Evolutionary conservation across 352 stramenopile genomes (phyloP), one percentile per base, ranked within the genome.

Genomic region (Aphanomyces astaci): DNA sequence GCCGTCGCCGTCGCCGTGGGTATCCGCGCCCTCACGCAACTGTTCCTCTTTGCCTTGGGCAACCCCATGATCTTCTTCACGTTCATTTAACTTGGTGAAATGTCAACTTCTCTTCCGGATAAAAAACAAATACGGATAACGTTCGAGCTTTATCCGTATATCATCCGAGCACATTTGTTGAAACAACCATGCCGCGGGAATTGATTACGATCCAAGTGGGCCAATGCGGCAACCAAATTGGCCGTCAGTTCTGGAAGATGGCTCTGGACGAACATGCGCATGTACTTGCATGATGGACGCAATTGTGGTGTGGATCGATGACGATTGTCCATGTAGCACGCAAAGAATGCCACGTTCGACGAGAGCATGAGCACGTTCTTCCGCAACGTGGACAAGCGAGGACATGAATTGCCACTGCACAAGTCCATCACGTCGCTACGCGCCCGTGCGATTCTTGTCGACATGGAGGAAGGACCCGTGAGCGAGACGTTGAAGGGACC

Each of bases 201-300:
- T 70, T 96, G 31, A 86, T 97, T 67, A 95, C 83, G 36, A 72
- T 97, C 52, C 91, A 98, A 73, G 89, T 97, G 25, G 92, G 92
- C 25, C 92, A 98, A 80, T 97, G 89, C 76, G 92, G 92, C 59
- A 98, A 98, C 79, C 92, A 98, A 78, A 96, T 98, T 67, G 92
- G 92, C 2, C 77, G 84, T 7, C 77, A 89, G 75, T 98, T 98
- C 78, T 98, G 92, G 92, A 77, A 94, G 70, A 73, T 94, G 52
- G 86, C 84, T 25, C 79, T 97, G 40, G 78, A 89, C 52, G 92
- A 98, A 73, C 92, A 98, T 78, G 89, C 87, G 19, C 76, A 85
- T 70, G 79, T 84, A 63, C 27, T 71, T 4, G n/a, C 15, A 1
- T 24, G 19, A 51, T 53, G 30, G 15, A 59, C 5, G 25, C 4